These are phyloP conservation scores for Colletotrichum viniferum DNA, from an alignment of 2,329 filamentous ascomycete genomes.

Conservation along the genomic window DNA sequence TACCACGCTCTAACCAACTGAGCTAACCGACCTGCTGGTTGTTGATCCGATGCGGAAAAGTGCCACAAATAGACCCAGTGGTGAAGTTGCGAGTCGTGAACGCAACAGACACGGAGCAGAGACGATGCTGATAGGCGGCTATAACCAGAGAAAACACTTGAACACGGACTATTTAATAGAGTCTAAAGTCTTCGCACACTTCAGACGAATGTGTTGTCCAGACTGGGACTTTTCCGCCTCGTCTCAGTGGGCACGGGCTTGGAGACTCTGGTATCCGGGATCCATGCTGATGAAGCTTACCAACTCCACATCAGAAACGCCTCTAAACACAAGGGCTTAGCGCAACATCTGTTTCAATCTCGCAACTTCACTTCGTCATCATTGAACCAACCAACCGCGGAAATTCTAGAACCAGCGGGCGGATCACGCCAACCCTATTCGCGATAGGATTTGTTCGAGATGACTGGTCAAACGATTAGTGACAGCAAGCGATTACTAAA, in stretches of 20 bases:
- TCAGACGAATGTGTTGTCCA: not conserved
- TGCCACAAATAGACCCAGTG: not conserved
- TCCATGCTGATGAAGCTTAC: not conserved
- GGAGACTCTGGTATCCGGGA: not conserved
- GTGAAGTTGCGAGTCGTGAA: not conserved
- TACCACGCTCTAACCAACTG: conserved; percentile 23
- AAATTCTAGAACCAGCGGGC: not conserved
- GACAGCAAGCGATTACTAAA: not conserved
- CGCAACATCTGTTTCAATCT: not conserved
- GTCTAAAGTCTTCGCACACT: not conserved
- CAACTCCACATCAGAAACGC: not conserved
- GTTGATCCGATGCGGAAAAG: fast-evolving
- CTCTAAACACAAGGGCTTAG: not conserved
- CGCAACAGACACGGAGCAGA: not conserved
- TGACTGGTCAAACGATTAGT: not conserved
- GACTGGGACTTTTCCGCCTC: not conserved
- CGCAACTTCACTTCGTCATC: not conserved
- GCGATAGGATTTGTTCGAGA: not conserved
- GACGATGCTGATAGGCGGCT: not conserved
- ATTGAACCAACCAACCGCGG: not conserved
- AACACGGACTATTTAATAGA: not conserved
- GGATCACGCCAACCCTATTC: not conserved
- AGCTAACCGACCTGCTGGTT: conserved; percentile 16
- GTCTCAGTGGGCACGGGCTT: not conserved
- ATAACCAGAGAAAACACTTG: not conserved